Conservation (phyloP, 305 asterid genomes). For the Fraxinus paxiana region DNA sequence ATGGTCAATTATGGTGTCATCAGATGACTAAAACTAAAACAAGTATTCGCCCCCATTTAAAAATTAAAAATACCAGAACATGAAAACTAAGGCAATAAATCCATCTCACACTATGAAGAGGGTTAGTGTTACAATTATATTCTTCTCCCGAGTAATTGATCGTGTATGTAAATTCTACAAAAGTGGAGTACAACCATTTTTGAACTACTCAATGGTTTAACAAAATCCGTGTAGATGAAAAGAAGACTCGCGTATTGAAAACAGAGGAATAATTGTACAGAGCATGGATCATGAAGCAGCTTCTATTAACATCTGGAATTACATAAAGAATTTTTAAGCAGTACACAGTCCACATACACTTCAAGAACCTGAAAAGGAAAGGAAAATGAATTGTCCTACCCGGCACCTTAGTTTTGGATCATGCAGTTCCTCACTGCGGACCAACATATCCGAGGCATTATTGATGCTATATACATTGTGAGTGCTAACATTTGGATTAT, state of each 20-base stretch:
- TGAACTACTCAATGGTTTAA: neutral
- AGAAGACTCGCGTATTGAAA: constrained; percentile 13
- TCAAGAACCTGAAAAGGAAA: constrained; percentile 14
- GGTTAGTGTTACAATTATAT: constrained; percentile 3
- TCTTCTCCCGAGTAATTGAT: constrained; percentile 2
- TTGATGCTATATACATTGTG: constrained; percentile 37
- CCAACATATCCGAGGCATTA: constrained; percentile 56
- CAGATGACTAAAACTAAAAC: constrained; percentile 12
- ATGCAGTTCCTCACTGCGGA: constrained; percentile 57
- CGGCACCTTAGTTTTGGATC: constrained; percentile 78
- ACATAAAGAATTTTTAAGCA: constrained; percentile 12
- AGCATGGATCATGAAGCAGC: constrained; percentile 13
- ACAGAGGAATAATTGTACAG: constrained; percentile 8
- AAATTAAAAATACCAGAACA: constrained; percentile 12
- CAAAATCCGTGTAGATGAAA: neutral
- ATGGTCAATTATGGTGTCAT: constrained; percentile 27
- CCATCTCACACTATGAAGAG: constrained; percentile 5
- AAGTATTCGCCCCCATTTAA: neutral
- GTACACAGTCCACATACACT: constrained; percentile 3
- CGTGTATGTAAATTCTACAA: neutral
- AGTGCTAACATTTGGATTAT: constrained; percentile 49
- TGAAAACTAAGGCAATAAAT: neutral
- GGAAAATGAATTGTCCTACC: constrained; percentile 43
- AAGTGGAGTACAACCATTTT: neutral
- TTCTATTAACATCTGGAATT: constrained; percentile 1